Evolutionary conservation across 495 filamentous ascomycete species (phyloP).

Genomic region (Tuber magnatum): DNA sequence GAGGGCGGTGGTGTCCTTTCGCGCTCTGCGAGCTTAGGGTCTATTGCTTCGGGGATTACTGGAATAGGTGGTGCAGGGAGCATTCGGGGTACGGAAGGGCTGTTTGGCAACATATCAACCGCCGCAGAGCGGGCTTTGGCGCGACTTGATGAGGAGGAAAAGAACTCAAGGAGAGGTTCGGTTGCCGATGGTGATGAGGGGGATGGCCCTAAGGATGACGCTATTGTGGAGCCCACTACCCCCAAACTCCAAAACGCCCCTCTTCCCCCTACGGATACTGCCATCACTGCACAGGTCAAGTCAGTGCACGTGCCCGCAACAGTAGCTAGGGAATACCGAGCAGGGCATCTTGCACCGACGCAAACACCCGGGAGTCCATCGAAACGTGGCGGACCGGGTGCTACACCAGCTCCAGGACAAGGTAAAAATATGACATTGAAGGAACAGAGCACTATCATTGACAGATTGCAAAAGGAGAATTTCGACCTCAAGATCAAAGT

Average conservation of each 20-base stretch:
- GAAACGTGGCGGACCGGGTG: slow-evolving; percentile 47
- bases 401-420: slow-evolving; percentile 53
- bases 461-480: slow-evolving; percentile 89
- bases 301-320: slow-evolving; percentile 87
- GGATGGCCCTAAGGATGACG: slow-evolving; percentile 36
- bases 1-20: slow-evolving; percentile 49
- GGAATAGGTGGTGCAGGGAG: slow-evolving; percentile 55
- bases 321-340: slow-evolving; percentile 71
- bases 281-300: slow-evolving; percentile 75
- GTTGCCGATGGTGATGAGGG: slow-evolving; percentile 23
- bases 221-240: slow-evolving; percentile 45
- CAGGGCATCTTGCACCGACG: slow-evolving; percentile 45
- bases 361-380: slow-evolving; percentile 51
- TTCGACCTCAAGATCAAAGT: slow-evolving; percentile 97
- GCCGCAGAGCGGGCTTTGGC: slow-evolving; percentile 51
- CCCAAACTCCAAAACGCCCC: slow-evolving; percentile 49
- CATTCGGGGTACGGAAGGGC: slow-evolving; percentile 22
- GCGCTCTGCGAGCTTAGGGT: slow-evolving; percentile 80
- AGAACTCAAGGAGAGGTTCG: slow-evolving; percentile 42
- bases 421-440: slow-evolving; percentile 86
- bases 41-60: slow-evolving; percentile 87
- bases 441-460: slow-evolving; percentile 94
- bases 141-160: slow-evolving; percentile 56
- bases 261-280: slow-evolving; percentile 71
- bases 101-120: slow-evolving; percentile 30